Base-by-base conservation (phyloP, 106 monocot species). In the Alisma plantagoaquatica region DNA sequence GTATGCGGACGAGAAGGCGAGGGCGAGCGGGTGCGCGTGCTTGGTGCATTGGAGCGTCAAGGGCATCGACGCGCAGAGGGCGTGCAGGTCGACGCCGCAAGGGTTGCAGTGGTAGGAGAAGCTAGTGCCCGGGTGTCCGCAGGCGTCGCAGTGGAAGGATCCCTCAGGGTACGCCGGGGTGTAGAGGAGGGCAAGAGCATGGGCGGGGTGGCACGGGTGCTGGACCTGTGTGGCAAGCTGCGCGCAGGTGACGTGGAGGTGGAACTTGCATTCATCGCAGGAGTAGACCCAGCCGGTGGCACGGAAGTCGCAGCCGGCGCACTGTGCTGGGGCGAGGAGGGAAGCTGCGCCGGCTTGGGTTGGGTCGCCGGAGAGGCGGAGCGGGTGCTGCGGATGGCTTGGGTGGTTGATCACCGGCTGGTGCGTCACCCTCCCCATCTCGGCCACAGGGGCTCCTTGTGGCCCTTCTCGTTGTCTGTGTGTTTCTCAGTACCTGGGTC, bases 51-150 rank as follows among this genome's bases (percentile, higher is more conserved):
- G 0, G 44, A 63, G 46, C 8, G 67, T 53, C 11, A 56, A 54
- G 23, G 68, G 68, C 62, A 57, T 27, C 24, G 62, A 26, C 1
- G 74, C 74, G 62, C 74, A 74, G 8, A 19, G 18, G 17, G 50
- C 21, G 56, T 74, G 74, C 9, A 74, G 31, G 56, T 74, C 74
- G 49, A 74, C 16, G 17, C 43, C 38, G 68, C 74, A 74, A 0
- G 22, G n/a, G 41, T 7, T 7, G 56, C 74, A 74, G 62, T 68
- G 74, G 62, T 74, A 74, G 29, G 60, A 68, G 74, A 74, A 74
- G 30, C 53, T 56, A 31, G 45, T 23, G 31, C 74, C 74, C 24
- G 20, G 31, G 43, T n/a, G 48, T 28, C 41, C 49, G 61, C 74
- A 74, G 33, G 74, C 74, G 57, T 68, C 62, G 68, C 74, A 74